Percentiles rank a stretch among this genome's conserved stretches.
Conservation (phyloP, 2,329 filamentous ascomycete genomes). For the Aspergillus pseudoviridinutans region DNA sequence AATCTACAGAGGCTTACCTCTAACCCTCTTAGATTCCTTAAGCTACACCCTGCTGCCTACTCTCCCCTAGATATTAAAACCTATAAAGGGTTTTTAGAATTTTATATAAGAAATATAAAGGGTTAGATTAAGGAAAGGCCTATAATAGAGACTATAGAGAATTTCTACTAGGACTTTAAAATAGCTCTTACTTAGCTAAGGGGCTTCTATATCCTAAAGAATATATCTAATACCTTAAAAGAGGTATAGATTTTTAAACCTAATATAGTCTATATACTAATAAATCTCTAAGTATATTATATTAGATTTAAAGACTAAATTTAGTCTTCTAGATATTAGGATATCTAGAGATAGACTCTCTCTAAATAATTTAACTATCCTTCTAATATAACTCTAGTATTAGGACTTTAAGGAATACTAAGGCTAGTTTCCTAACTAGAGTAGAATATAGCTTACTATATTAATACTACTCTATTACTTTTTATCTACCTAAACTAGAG, state of each 20-base stretch:
- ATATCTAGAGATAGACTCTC: too few relatives aligned
- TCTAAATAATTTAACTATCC: too few relatives aligned
- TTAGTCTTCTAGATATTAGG: too few relatives aligned
- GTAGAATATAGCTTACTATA: too few relatives aligned
- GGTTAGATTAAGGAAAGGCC: constrained; percentile 1
- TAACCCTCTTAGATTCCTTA: neutral
- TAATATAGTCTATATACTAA: too few relatives aligned
- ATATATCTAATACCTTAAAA: neutral
- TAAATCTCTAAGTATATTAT: too few relatives aligned
- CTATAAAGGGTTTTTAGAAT: constrained; percentile 2
- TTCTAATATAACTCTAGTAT: too few relatives aligned
- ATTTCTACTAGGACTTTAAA: neutral
- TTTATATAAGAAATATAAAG: neutral
- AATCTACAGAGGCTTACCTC: neutral
- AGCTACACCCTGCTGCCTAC: neutral
- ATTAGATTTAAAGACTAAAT: too few relatives aligned
- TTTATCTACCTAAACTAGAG: too few relatives aligned
- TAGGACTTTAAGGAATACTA: too few relatives aligned
- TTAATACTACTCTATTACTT: too few relatives aligned
- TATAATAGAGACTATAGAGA: neutral
- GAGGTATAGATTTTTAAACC: neutral
- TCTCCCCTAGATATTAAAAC: neutral
- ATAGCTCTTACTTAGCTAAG: neutral
- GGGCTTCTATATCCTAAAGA: neutral
- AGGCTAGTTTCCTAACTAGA: too few relatives aligned